Conservation (phyloP, 2,329 filamentous ascomycete genomes). For the Cladosporium phlei region DNA sequence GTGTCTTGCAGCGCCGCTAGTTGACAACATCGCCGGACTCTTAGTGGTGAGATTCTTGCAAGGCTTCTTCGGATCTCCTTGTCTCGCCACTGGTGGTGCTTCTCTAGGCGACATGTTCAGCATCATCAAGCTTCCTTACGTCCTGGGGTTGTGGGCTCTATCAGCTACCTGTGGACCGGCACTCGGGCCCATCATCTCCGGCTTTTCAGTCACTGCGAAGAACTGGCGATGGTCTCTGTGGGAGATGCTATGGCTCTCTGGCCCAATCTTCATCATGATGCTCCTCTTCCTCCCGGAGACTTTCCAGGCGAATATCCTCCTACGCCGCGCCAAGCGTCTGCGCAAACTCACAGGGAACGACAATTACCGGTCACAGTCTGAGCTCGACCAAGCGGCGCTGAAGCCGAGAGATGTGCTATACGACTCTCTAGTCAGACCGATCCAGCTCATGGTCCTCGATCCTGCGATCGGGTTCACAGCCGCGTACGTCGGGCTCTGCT, state of each 20-base stretch:
- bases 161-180: slow-evolving; percentile 48
- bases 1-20: slow-evolving; percentile 56
- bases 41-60: slow-evolving; percentile 59
- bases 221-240: slow-evolving; percentile 59
- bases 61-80: slow-evolving; percentile 62
- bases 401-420: slow-evolving; percentile 44
- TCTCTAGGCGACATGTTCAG: slow-evolving; percentile 43
- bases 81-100: slow-evolving; percentile 54
- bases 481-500: slow-evolving; percentile 58
- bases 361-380: slow-evolving; percentile 56
- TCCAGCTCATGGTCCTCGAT: slow-evolving; percentile 41
- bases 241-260: slow-evolving; percentile 58
- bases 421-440: slow-evolving; percentile 58
- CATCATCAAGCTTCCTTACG: slow-evolving; percentile 53
- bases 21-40: slow-evolving; percentile 32
- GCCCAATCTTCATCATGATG: slow-evolving; percentile 55
- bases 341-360: slow-evolving; percentile 56
- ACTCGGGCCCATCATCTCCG: slow-evolving; percentile 56
- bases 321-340: slow-evolving; percentile 57
- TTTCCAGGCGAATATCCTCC: slow-evolving; percentile 52
- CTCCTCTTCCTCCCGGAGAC: slow-evolving; percentile 60
- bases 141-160: slow-evolving; percentile 56
- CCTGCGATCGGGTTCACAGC: slow-evolving; percentile 60
- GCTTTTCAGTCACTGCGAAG: slow-evolving; percentile 54
- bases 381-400: slow-evolving; percentile 58